Evolutionary conservation across 2,329 filamentous ascomycete genomes (phyloP).

Genomic region (Xylariaceae sp.): DNA sequence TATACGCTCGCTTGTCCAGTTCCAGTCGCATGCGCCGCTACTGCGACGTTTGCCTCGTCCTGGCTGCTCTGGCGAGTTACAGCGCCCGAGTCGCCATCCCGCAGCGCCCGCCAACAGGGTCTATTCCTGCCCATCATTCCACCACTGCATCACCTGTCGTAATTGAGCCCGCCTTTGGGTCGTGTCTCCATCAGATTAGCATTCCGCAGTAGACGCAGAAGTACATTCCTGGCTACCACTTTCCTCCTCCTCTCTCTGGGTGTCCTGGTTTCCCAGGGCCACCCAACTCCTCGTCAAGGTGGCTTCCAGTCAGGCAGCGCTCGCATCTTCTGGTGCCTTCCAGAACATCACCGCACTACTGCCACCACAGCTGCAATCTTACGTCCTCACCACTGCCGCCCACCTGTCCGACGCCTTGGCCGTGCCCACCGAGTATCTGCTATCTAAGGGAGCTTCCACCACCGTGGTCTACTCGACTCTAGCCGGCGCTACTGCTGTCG

Average conservation of each 20-base stretch:
- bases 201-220: constrained; percentile 18
- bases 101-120: constrained; percentile 6
- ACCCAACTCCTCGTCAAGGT: constrained; percentile 48
- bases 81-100: constrained; percentile 7
- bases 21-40: constrained; percentile 8
- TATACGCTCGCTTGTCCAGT: background rate
- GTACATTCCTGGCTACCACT: constrained; percentile 4
- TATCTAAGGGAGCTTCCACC: constrained; percentile 47
- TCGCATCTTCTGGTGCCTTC: constrained; percentile 62
- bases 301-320: constrained; percentile 55
- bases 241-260: constrained; percentile 20
- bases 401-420: constrained; percentile 46
- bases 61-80: background rate
- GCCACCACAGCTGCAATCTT: constrained; percentile 44
- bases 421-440: constrained; percentile 49
- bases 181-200: constrained; percentile 15
- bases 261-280: constrained; percentile 37
- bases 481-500: constrained; percentile 44
- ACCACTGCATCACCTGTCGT: constrained; percentile 10
- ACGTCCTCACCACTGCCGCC: constrained; percentile 50
- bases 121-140: constrained; percentile 18
- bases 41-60: constrained; percentile 1
- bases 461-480: constrained; percentile 48
- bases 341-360: constrained; percentile 54
- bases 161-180: constrained; percentile 13